Base-by-base conservation (phyloP, 306 rosid species). In the Purshia tridentata region DNA sequence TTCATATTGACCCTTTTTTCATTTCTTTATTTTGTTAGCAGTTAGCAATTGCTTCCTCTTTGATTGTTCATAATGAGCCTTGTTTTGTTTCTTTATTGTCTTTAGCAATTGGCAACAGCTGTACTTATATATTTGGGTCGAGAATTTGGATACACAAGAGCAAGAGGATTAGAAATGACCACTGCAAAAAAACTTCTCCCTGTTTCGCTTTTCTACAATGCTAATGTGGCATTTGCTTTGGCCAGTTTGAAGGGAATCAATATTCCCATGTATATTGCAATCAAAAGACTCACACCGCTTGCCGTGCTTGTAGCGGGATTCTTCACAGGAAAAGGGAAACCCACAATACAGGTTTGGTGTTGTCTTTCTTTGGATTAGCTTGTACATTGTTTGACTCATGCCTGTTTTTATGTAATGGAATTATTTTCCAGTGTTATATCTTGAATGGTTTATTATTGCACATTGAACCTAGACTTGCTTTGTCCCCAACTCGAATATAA, bases 171-270 rank as follows among this genome's bases (percentile, higher is more conserved):
- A 49, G 96, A 91, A 66, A 72, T 94, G 88, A 44, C 81, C 53
- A 91, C 77, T 0, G 99, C 98, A 10, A 91, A 81, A 74, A 89
- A 81, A 56, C 92, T 94, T 64, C 87, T 91, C 16, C 97, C 95
- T 0, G 78, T 91, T 54, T 95, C 96, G 0, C 74, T 95, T 44
- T 95, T 91, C 85, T 95, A 95, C 55, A 95, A 95, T 76, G 99
- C 96, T 13, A 95, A 95, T 78, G 99, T 95, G 4, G 96, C 97
- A 3, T 95, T 95, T 88, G 96, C 99, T 69, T 52, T 94, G 87
- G 99, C 99, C 14, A 95, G 99, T 76, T 81, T 95, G 83, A 95
- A 91, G 85, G 99, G 99, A 76, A 95, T 95, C 47, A 91, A 95
- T 72, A 94, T 94, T 70, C 96, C 99, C 4, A 94, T 94, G 99